phyloP scores from a whole-genome alignment of 129 eudicot species.

The Deinandra increscens region DNA sequence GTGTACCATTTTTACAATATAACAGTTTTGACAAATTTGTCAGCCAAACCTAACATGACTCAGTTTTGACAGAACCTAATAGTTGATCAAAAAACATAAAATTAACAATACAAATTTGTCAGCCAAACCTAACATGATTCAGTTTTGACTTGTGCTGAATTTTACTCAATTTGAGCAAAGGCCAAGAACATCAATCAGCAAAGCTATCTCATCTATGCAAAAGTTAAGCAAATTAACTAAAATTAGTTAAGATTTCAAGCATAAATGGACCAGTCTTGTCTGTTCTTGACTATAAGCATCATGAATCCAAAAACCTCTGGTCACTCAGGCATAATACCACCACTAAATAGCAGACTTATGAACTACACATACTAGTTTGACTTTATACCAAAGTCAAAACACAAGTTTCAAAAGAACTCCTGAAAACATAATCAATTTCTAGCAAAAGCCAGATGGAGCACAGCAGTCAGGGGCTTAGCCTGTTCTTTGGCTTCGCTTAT shows the following conservation, averaged over 20 bases:
- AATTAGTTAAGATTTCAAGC: not conserved
- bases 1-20: not conserved
- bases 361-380: conserved; percentile 16
- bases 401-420: conserved; percentile 23
- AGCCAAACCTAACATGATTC: not conserved
- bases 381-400: not conserved
- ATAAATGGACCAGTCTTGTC: conserved; percentile 7
- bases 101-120: not conserved
- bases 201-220: not conserved
- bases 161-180: not conserved
- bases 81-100: too few species aligned
- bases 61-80: not conserved
- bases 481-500: conserved; percentile 42
- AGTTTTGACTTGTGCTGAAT: too few species aligned
- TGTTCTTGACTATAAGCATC: conserved; percentile 14
- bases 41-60: too few species aligned
- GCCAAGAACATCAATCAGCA: not conserved
- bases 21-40: too few species aligned
- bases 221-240: not conserved
- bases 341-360: not conserved
- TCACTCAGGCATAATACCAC: conserved; percentile 11
- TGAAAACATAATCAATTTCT: conserved; percentile 17
- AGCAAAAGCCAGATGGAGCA: conserved; percentile 38
- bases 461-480: conserved; percentile 43
- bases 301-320: conserved; percentile 19